Evolutionary conservation across 768 basidiomycete genomes (phyloP), one percentile per base, ranked within the genome.

Genomic region (Boletus reticulatus): DNA sequence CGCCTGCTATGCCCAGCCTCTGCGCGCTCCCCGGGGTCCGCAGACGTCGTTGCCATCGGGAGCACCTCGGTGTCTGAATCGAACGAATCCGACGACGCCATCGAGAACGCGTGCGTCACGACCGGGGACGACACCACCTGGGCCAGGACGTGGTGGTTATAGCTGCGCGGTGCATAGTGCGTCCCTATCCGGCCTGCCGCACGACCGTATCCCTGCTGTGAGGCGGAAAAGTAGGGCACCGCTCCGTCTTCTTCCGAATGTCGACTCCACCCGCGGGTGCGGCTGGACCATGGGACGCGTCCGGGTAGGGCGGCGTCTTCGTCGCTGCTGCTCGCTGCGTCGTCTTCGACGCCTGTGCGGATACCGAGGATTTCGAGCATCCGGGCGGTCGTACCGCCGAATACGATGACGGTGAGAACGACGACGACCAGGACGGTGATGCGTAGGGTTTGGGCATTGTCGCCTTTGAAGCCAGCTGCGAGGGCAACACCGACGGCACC

Each of bases 281-380:
- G 38, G 9, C 38, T 4, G 3, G 38, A 39, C 38, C 16, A 39
- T 8, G 38, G 7, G 16, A 6, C 14, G 7, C 75, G 67, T 13
- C 72, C 65, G 4, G 60, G 22, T 48, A 68, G 51, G 43, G 53
- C 61, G 20, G 53, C 61, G 20, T 84, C 85, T 27, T 89, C 88
- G 39, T 80, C 78, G 60, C 69, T 74, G 52, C 71, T 73, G 50
- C 78, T 79, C 37, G 79, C 94, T 2, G 80, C 92, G 27, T 94
- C 95, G 62, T 98, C 96, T 63, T 96, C 94, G 0, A 99, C 91
- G 0, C 95, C 95, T 0, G 92, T 95, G 12, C 92, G 77, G 59
- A 99, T 97, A 0, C 97, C 96, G n/a, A 98, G 80, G 10, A 98
- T 85, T 67, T 98, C 96, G 29, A 99, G 78, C 97, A 99, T 98